These are phyloP conservation scores for Cryptococcus sp. DNA, from an alignment of 1,284 basidiomycete species.

Conservation along the genomic window DNA sequence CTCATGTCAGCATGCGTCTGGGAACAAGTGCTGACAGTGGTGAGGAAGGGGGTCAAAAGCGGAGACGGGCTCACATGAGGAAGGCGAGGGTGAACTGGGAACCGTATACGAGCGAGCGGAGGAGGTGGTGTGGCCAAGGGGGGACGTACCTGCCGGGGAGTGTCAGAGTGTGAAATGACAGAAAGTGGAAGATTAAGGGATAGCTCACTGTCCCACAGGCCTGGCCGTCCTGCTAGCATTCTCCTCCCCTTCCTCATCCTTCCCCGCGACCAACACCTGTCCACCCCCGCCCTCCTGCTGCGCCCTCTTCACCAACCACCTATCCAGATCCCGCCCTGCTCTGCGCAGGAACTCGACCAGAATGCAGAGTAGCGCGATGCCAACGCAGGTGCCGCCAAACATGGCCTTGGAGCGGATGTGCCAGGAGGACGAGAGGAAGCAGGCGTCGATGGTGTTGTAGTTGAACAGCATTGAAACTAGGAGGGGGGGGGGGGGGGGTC, in stretches of 20 bases:
- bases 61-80: slow-evolving; percentile 43
- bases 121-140: slow-evolving; percentile 42
- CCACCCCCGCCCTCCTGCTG: neutral
- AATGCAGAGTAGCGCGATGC: slow-evolving; percentile 50
- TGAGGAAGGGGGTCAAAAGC: no score
- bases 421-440: slow-evolving; percentile 50
- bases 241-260: neutral
- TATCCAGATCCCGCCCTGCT: slow-evolving; percentile 48
- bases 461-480: slow-evolving; percentile 51
- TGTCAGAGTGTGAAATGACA: slow-evolving; percentile 1
- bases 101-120: slow-evolving; percentile 45
- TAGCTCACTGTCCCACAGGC: neutral
- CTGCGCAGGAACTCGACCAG: slow-evolving; percentile 48
- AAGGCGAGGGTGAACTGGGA: slow-evolving; percentile 49
- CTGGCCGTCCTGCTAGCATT: neutral
- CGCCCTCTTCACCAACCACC: slow-evolving; percentile 23
- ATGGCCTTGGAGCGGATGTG: slow-evolving; percentile 41
- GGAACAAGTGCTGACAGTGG: no score
- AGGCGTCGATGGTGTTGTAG: slow-evolving; percentile 48
- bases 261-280: neutral
- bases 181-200: no score
- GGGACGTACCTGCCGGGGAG: slow-evolving; percentile 28
- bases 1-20: neutral
- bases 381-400: slow-evolving; percentile 49
- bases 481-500: neutral